These are phyloP conservation scores for Phalaenopsis hybrid DNA, from an alignment of 116 monocot species.

Conservation along the genomic window DNA sequence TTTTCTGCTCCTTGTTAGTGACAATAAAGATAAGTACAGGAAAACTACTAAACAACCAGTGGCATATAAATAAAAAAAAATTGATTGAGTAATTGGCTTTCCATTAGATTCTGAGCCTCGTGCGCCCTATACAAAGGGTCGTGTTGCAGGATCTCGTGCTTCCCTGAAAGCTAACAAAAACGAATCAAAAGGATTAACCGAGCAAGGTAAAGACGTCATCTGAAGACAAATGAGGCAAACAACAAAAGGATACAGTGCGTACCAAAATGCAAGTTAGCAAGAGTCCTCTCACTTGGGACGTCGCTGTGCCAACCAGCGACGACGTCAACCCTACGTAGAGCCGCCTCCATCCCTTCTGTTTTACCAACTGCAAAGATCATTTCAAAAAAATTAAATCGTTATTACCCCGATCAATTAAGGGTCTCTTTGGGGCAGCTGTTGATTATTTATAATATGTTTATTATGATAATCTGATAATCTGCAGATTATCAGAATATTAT, in stretches of 20 bases:
- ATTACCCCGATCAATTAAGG: not conserved
- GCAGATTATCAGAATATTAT: no score
- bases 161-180: not conserved
- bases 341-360: constrained; percentile 70
- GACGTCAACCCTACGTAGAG: constrained; percentile 77
- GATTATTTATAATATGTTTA: no score
- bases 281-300: constrained; percentile 56
- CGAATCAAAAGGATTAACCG: not conserved
- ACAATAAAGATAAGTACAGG: no score
- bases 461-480: no score
- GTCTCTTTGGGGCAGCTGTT: no score
- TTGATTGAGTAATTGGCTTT: no score
- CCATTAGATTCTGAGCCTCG: no score
- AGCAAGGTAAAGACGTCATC: not conserved
- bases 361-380: constrained; percentile 41
- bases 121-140: not conserved
- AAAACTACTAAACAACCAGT: no score
- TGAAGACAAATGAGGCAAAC: not conserved
- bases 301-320: constrained; percentile 82
- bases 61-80: no score
- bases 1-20: no score
- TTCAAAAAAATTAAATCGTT: not conserved
- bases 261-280: not conserved
- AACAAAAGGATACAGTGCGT: not conserved
- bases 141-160: not conserved